Percentiles rank a stretch among this genome's conserved stretches.
Conservation (phyloP, 2,329 filamentous ascomycete species). For the Chaetomiaceae sp. region DNA sequence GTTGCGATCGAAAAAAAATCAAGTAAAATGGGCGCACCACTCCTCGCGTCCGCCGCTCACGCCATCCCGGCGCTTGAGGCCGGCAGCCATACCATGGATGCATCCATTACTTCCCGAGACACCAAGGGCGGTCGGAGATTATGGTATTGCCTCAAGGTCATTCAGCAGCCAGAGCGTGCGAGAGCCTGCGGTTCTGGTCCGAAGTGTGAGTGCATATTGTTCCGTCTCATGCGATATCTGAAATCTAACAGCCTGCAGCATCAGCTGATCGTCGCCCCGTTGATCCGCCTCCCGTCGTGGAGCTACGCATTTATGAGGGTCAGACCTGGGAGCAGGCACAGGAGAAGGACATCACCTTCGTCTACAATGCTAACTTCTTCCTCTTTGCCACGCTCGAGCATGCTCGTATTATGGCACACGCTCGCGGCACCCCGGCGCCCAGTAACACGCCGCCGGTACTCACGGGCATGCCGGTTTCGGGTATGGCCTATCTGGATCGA, state of each 20-base stretch:
- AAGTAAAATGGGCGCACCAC: slow-evolving; percentile 24
- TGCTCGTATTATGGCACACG: slow-evolving; percentile 76
- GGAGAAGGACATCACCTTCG: slow-evolving; percentile 76
- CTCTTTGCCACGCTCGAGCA: slow-evolving; percentile 89
- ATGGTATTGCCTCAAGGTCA: slow-evolving; percentile 76
- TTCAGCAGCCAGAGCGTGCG: slow-evolving; percentile 91
- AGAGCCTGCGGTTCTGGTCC: slow-evolving; percentile 92
- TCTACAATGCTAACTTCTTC: slow-evolving; percentile 96
- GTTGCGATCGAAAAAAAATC: slow-evolving; percentile 3
- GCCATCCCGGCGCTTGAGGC: slow-evolving; percentile 24
- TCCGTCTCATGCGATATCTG: not conserved
- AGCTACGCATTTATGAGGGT: slow-evolving; percentile 80
- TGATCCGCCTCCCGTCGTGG: slow-evolving; percentile 90
- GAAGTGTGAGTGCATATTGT: slow-evolving; percentile 67
- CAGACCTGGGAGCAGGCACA: slow-evolving; percentile 54
- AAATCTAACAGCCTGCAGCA: slow-evolving; percentile 44
- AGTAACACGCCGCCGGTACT: slow-evolving; percentile 75
- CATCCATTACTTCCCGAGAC: slow-evolving; percentile 42
- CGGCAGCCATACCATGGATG: slow-evolving; percentile 13
- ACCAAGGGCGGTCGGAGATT: slow-evolving; percentile 74
- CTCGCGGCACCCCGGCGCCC: slow-evolving; percentile 61
- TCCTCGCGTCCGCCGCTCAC: slow-evolving; percentile 25
- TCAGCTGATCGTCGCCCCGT: slow-evolving; percentile 87
- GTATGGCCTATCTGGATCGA: slow-evolving; percentile 92
- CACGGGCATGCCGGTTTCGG: slow-evolving; percentile 90